Conservation (phyloP, 2,329 filamentous ascomycete genomes). For the Ophiostoma himal-ulmi region DNA sequence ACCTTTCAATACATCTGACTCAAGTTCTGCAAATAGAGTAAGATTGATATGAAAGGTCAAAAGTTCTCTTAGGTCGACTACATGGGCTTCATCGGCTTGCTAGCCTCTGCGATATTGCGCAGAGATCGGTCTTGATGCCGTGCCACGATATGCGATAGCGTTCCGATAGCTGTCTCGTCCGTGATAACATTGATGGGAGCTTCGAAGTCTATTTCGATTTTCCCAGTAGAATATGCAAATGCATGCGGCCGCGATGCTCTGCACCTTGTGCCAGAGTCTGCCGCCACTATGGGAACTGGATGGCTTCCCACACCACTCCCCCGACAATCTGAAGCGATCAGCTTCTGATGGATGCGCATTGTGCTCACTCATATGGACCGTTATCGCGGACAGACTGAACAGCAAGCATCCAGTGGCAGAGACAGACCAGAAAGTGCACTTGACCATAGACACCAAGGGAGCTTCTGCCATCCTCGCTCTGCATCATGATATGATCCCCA, state of each 20-base stretch:
- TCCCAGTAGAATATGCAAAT: background rate
- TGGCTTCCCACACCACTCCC: background rate
- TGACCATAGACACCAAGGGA: background rate
- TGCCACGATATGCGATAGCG: too few species aligned
- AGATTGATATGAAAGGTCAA: too few species aligned
- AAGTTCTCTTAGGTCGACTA: too few species aligned
- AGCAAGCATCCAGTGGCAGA: background rate
- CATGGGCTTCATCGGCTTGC: too few species aligned
- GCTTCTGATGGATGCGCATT: background rate
- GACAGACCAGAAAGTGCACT: background rate
- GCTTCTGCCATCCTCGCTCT: background rate
- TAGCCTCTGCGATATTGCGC: too few species aligned
- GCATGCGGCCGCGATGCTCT: background rate
- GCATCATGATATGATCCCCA: background rate
- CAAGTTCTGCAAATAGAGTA: too few species aligned
- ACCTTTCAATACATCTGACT: too few species aligned
- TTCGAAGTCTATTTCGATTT: too few species aligned
- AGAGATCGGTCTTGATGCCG: too few species aligned
- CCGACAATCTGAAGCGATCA: background rate
- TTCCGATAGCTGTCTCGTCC: too few species aligned
- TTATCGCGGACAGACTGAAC: background rate
- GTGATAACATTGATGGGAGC: too few species aligned
- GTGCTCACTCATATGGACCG: background rate
- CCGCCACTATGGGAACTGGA: slow-evolving; percentile 1
- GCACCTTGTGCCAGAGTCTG: background rate